A percentile compares a stretch with the other conserved stretches of the same genome.
phyloP scores from a whole-genome alignment of 345 rosid species.

The Brassica nigra region DNA sequence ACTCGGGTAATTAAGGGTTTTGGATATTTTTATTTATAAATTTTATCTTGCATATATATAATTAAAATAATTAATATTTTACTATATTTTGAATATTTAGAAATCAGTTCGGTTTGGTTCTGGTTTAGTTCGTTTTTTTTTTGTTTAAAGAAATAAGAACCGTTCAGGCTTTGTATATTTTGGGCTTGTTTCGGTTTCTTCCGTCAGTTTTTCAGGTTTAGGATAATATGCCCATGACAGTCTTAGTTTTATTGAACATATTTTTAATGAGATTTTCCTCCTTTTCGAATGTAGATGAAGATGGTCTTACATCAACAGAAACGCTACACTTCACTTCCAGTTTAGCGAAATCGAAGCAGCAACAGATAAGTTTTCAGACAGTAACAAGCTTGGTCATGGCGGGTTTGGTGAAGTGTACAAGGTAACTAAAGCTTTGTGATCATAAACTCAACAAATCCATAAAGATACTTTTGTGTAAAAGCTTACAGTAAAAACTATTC shows the following conservation, averaged over 20 bases:
- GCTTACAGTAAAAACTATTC: not conserved
- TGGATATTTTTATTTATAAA: too few species aligned
- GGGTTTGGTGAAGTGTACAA: slow-evolving; percentile 73
- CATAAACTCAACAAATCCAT: not conserved
- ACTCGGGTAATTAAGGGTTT: too few species aligned
- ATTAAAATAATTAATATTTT: too few species aligned
- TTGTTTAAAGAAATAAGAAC: too few species aligned
- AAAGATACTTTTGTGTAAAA: not conserved
- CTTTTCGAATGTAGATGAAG: slow-evolving; percentile 33
- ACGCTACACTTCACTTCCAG: slow-evolving; percentile 54
- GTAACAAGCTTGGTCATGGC: slow-evolving; percentile 70
- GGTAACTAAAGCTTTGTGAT: slow-evolving; percentile 38
- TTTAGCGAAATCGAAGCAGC: slow-evolving; percentile 47
- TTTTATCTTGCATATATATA: too few species aligned
- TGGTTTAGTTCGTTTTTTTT: too few species aligned
- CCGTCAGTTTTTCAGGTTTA: too few species aligned
- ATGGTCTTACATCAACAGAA: slow-evolving; percentile 43
- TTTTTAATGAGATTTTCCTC: not conserved
- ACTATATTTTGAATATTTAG: too few species aligned
- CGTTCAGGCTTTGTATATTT: too few species aligned
- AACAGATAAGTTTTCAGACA: slow-evolving; percentile 50
- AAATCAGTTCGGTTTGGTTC: too few species aligned
- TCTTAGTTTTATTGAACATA: not conserved
- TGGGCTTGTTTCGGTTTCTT: too few species aligned
- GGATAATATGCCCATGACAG: not conserved